Conservation (phyloP, 768 basidiomycete genomes). For the Kwoniella europaea region DNA sequence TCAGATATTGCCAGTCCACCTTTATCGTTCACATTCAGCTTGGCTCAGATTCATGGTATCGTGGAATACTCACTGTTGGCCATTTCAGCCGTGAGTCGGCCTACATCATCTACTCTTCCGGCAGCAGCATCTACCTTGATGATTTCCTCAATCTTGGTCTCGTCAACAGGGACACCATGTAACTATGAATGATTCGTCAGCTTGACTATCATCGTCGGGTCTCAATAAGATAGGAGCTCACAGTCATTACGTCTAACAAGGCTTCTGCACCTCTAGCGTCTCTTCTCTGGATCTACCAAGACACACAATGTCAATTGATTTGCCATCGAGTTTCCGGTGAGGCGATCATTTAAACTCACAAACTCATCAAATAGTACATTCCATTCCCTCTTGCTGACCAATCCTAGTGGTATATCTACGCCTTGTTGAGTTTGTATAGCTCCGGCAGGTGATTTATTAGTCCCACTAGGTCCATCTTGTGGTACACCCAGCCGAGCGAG, state of each 20-base stretch:
- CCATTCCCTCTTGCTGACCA: constrained; percentile 66
- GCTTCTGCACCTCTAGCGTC: constrained; percentile 65
- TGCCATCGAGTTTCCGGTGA: no score
- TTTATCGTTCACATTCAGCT: constrained; percentile 9
- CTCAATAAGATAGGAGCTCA: constrained; percentile 12
- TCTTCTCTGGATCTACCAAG: constrained; percentile 61
- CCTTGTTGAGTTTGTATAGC: background rate
- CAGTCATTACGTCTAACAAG: constrained; percentile 66
- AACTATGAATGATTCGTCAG: constrained; percentile 60
- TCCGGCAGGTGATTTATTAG: constrained; percentile 14
- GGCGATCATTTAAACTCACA: constrained; percentile 57
- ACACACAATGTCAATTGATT: constrained; percentile 13
- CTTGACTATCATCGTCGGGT: background rate
- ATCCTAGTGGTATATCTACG: constrained; percentile 59
- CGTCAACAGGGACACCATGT: constrained; percentile 58
- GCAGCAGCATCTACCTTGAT: constrained; percentile 64
- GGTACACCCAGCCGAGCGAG: constrained; percentile 9
- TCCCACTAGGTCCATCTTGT: constrained; percentile 19
- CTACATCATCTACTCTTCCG: constrained; percentile 25
- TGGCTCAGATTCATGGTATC: constrained; percentile 43
- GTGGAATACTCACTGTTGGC: constrained; percentile 63
- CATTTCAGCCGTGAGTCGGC: constrained; percentile 38
- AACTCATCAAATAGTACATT: constrained; percentile 64
- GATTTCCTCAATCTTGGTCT: constrained; percentile 62
- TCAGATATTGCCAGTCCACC: background rate